Conservation (phyloP, 1,284 basidiomycete species). For the Vanrija humicola region DNA sequence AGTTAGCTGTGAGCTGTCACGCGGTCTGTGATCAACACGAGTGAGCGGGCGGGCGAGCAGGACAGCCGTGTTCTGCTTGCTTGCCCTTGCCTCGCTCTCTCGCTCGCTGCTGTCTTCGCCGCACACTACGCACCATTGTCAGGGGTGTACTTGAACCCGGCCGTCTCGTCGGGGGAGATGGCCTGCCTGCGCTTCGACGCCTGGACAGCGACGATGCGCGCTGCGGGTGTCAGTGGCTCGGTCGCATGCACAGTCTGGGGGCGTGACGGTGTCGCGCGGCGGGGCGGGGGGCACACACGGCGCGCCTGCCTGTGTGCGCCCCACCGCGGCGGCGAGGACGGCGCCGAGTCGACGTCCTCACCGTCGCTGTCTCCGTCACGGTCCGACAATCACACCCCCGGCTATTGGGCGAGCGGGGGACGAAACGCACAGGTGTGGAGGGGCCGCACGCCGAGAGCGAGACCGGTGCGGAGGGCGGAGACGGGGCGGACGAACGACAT, state of each 20-base stretch:
- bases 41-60: neutral
- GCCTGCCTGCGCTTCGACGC: constrained; percentile 21
- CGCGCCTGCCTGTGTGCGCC: neutral
- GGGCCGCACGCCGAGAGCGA: constrained; percentile 34
- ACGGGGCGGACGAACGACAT: constrained; percentile 41
- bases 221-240: constrained; percentile 16
- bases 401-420: neutral
- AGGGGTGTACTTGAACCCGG: constrained; percentile 48
- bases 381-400: neutral
- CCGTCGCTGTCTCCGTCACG: too few relatives aligned
- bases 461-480: constrained; percentile 18
- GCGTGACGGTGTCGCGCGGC: too few relatives aligned
- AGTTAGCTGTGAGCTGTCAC: neutral
- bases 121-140: constrained; percentile 20
- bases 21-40: neutral
- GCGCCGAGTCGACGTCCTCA: too few relatives aligned
- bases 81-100: neutral
- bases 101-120: neutral
- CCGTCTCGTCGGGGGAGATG: constrained; percentile 43
- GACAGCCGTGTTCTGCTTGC: neutral
- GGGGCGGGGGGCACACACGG: neutral
- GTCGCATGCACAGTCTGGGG: neutral
- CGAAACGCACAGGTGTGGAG: constrained; percentile 38
- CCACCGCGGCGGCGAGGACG: too few relatives aligned
- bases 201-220: constrained; percentile 34